Evolutionary conservation across 768 basidiomycete species (phyloP), one percentile per base, ranked within the genome.

Genomic region (Cyclocybe aegerita): DNA sequence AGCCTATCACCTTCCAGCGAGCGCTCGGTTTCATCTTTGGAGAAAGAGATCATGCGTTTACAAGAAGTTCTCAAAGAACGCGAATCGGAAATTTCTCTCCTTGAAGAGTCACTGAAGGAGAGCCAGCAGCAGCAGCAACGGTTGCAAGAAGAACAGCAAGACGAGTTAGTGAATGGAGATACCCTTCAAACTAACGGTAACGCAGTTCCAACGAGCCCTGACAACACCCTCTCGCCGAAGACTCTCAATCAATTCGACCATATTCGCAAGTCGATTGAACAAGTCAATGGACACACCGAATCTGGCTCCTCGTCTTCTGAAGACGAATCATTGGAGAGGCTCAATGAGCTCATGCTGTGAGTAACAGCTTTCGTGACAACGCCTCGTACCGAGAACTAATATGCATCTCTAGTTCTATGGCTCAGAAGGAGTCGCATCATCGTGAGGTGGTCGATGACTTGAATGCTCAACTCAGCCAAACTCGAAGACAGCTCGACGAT

Each of bases 1-100:
- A 73, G 60, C 39, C 49, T 66, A n/a, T 66, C 69, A 14, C 57
- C 66, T 50, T 54, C 72, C 7, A 76, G 78, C 51, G 89, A 92
- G 59, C 83, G 95, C 42, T 91, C 93, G 23, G 84, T 85, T 6
- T 74, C 79, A 12, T 94, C 93, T 65, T 77, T 97, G 53, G 94
- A 97, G 69, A 87, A 89, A 61, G 96, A 98, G 69, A 92, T 98
- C 51, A 94, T 93, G 88, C 85, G 94, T 50, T 71, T 98, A 39
- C 96, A 98, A 66, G 88, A 93, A 60, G 92, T 93, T 32, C 76
- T 98, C 53, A 89, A 85, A 63, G 90, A 93, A 55, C 81, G 95
- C 43, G 96, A 98, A 68, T 77, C 83, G n/a, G 96, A 98, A 68
- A 98, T 98, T 43, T 73, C 77, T 41, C 68, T 77, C 29, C 77